These are phyloP conservation scores for Eugenia klotzschiana DNA, from an alignment of 441 rosid genomes.

Conservation along the genomic window DNA sequence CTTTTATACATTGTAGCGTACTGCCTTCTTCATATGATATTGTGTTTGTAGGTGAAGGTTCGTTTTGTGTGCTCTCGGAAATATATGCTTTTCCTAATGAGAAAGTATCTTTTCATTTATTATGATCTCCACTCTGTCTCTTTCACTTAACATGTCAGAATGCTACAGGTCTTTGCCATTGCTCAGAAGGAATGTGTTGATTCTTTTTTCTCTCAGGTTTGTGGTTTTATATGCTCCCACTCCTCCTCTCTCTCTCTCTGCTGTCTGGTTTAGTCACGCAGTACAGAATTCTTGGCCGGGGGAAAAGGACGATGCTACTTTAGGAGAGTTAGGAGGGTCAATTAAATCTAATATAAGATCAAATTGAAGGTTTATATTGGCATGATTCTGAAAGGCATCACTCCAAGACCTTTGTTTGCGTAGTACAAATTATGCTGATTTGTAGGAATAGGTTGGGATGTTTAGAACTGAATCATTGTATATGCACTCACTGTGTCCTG, in stretches of 20 bases:
- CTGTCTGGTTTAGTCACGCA: not conserved
- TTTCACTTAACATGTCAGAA: slow-evolving; percentile 1
- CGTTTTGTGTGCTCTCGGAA: not conserved
- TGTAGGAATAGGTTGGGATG: not conserved
- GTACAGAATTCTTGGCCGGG: not conserved
- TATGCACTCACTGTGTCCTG: not conserved
- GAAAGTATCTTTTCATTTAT: not conserved
- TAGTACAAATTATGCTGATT: not conserved
- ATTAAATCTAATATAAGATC: not conserved
- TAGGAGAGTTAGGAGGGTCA: not conserved
- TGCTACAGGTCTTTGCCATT: slow-evolving; percentile 67
- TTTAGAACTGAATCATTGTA: not conserved
- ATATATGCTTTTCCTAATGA: not conserved
- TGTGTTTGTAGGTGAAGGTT: not conserved
- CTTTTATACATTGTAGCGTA: not conserved
- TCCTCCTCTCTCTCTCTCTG: not conserved
- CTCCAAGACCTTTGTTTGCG: not conserved
- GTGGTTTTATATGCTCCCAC: not conserved
- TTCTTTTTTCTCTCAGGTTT: slow-evolving; percentile 89
- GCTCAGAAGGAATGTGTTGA: slow-evolving; percentile 91
- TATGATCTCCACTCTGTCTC: not conserved
- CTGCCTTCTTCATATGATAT: not conserved
- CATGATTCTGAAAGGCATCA: not conserved
- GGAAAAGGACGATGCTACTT: not conserved
- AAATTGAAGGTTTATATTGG: not conserved